Base-by-base conservation (phyloP, 2,329 filamentous ascomycete genomes). In the Thielaviopsis populi region DNA sequence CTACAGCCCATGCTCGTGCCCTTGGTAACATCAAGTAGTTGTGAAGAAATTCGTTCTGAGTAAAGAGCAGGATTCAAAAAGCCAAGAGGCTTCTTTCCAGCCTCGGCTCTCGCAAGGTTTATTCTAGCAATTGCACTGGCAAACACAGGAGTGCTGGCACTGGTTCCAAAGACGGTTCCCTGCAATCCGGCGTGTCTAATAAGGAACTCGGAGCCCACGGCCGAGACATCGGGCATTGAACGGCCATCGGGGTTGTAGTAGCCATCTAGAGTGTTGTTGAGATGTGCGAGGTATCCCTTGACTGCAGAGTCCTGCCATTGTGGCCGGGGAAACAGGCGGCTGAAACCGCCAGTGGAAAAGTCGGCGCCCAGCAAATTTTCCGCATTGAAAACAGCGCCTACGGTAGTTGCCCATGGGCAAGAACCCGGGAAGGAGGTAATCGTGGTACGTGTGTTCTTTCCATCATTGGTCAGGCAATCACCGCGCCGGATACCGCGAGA, bases 401-500 rank as follows among this genome's bases (percentile, higher is more conserved):
- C 80, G 1, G 79, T 74, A 0, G 86, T 89, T 7, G 88, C 80
- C 71, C 82, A 89, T 0, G 85, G 86, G 68, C 86, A 89, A 0
- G 80, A 79, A 0, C 80, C 80, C 0, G 86, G 86, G 72, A 88
- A 89, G 4, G 78, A 79, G 0, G 84, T 78, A 37, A 83, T 74
- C 69, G 85, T 83, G 22, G 78, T 75, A 10, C 78, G 78, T 1
- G 75, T 78, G 65, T 80, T 77, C 53, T 73, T 76, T 24, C 83
- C 84, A 64, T 86, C 82, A 69, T 85, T 83, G 64, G 77, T 77
- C 61, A 76, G 73, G 73, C 84, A 88, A 22, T 68, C 70, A 65
- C 83, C 84, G 65, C 73, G 70, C 17, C 73, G 74, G 2, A 73
- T 74, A 3, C 76, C 77, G 1, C 73, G 73, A 2, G 76, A 73